A percentile compares a stretch with the other conserved stretches of the same genome.
Evolutionary conservation across 352 stramenopile genomes (phyloP).

Genomic region (Pythium brachiatum): DNA sequence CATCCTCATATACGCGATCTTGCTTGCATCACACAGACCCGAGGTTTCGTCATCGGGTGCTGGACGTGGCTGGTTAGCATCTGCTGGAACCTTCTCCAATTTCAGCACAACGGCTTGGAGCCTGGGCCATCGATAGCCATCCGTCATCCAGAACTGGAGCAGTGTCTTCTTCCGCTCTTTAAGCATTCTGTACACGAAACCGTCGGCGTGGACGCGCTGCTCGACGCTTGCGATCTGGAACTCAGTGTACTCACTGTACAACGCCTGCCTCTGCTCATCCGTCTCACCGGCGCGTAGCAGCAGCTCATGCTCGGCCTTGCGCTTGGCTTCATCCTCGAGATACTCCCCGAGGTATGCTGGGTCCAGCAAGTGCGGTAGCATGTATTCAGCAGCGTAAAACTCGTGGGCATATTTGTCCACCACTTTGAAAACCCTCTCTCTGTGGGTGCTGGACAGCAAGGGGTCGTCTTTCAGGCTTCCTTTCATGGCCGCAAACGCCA

Average conservation of each 20-base stretch:
- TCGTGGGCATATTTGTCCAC: slow-evolving; percentile 26
- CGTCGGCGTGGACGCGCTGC: slow-evolving; percentile 31
- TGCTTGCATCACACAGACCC: not conserved
- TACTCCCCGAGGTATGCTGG: slow-evolving; percentile 40
- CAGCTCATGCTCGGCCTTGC: slow-evolving; percentile 33
- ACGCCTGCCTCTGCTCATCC: slow-evolving; percentile 32
- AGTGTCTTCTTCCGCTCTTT: slow-evolving; percentile 51
- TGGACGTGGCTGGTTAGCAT: not conserved
- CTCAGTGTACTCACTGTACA: slow-evolving; percentile 46
- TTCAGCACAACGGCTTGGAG: slow-evolving; percentile 35
- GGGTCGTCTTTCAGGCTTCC: slow-evolving; percentile 22
- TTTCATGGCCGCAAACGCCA: slow-evolving; percentile 25
- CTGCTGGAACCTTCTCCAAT: slow-evolving; percentile 7
- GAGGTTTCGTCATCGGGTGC: not conserved
- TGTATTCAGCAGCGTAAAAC: slow-evolving; percentile 23
- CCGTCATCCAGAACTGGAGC: slow-evolving; percentile 51
- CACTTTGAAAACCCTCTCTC: slow-evolving; percentile 20
- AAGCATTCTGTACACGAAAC: slow-evolving; percentile 39
- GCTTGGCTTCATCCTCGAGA: slow-evolving; percentile 32
- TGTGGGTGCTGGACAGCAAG: slow-evolving; percentile 29
- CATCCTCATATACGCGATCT: not conserved
- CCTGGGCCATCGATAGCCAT: slow-evolving; percentile 45
- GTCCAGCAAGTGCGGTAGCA: slow-evolving; percentile 42
- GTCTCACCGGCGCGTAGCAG: slow-evolving; percentile 5
- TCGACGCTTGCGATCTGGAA: slow-evolving; percentile 39